phyloP scores from a whole-genome alignment of 805 yeast genomes.

The Teunomyces panamensis region DNA sequence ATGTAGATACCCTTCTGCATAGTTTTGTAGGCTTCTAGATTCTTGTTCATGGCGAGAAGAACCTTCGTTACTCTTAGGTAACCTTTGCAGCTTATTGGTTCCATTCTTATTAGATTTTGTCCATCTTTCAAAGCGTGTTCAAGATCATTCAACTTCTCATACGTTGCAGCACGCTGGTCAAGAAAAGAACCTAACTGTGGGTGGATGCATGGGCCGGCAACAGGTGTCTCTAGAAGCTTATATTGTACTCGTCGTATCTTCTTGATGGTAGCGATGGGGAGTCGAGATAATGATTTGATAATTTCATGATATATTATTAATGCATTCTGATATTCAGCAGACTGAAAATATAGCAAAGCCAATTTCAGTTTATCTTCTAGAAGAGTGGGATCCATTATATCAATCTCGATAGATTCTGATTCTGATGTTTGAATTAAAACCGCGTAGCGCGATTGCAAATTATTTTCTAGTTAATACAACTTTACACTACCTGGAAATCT shows the following conservation, averaged over 20 bases:
- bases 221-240: slow-evolving; percentile 22
- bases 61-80: slow-evolving; percentile 45
- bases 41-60: slow-evolving; percentile 17
- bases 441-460: slow-evolving; percentile 4
- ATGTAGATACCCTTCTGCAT: slow-evolving; percentile 36
- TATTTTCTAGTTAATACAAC: neutral
- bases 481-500: neutral
- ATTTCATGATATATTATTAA: slow-evolving; percentile 25
- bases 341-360: slow-evolving; percentile 27
- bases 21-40: slow-evolving; percentile 33
- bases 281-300: slow-evolving; percentile 14
- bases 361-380: slow-evolving; percentile 24
- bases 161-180: slow-evolving; percentile 51
- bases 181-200: slow-evolving; percentile 34
- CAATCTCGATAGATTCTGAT: neutral
- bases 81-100: slow-evolving; percentile 49
- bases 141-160: slow-evolving; percentile 36
- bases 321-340: slow-evolving; percentile 27
- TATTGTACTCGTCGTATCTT: slow-evolving; percentile 17
- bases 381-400: slow-evolving; percentile 17
- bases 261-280: slow-evolving; percentile 8
- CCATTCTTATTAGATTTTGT: slow-evolving; percentile 26
- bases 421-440: neutral
- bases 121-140: slow-evolving; percentile 39
- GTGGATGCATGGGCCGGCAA: slow-evolving; percentile 29